phyloP scores from a whole-genome alignment of 163 green algal genomes.

The Prototheca wickerhamii region DNA sequence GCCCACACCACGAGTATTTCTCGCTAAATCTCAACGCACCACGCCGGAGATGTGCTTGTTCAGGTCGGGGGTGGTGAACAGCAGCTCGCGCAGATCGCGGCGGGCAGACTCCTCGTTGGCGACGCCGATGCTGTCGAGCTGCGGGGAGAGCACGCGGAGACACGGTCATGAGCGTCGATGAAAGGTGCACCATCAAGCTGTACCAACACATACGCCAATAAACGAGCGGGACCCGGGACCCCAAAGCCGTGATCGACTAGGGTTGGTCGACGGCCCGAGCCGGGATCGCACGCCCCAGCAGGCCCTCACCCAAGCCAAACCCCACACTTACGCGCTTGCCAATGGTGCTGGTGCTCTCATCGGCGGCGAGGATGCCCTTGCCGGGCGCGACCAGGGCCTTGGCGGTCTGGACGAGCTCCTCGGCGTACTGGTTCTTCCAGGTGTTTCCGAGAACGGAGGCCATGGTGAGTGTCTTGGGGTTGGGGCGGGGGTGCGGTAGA shows the following conservation, averaged over 20 bases:
- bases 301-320: background rate
- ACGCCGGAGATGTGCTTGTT: conserved; percentile 60
- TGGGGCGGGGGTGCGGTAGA: background rate
- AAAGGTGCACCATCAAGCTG: background rate
- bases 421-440: conserved; percentile 31
- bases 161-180: background rate
- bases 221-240: background rate
- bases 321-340: conserved; percentile 59
- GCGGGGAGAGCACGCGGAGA: background rate
- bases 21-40: conserved; percentile 15
- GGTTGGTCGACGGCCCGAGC: too few species aligned
- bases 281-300: too few species aligned
- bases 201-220: background rate
- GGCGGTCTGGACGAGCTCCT: conserved; percentile 42
- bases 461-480: background rate
- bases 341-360: conserved; percentile 77
- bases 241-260: too few species aligned
- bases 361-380: conserved; percentile 75
- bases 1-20: too few species aligned
- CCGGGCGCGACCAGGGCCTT: conserved; percentile 42
- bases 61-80: conserved; percentile 55
- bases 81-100: conserved; percentile 48
- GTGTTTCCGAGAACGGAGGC: conserved; percentile 18
- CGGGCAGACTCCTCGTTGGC: conserved; percentile 60
- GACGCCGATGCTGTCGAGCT: conserved; percentile 56